A percentile compares a stretch with the other conserved stretches of the same genome.
Conservation (phyloP, 768 basidiomycete species). For the Rossbeevera mucosa region DNA sequence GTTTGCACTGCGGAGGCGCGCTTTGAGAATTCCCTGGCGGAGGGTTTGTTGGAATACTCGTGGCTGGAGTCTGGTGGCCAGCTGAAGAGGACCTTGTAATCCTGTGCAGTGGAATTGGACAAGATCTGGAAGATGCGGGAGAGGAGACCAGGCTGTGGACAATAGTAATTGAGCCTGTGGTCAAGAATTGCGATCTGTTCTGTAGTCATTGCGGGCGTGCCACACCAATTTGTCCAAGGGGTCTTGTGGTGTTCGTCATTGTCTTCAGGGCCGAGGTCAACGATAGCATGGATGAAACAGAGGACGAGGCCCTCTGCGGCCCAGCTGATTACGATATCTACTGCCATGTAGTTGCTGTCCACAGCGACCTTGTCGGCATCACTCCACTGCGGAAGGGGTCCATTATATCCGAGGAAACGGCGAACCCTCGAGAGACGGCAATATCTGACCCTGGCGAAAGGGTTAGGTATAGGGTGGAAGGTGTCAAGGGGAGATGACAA, state of each 20-base stretch:
- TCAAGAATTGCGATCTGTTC: conserved; percentile 59
- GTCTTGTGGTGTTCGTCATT: conserved; percentile 74
- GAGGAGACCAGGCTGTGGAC: conserved; percentile 48
- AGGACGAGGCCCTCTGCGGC: conserved; percentile 82
- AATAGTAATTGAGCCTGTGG: conserved; percentile 50
- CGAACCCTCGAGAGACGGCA: conserved; percentile 73
- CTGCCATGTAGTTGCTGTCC: conserved; percentile 76
- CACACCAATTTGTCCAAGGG: conserved; percentile 86
- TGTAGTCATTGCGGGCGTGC: conserved; percentile 58
- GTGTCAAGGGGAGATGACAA: conserved; percentile 14
- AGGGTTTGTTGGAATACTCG: conserved; percentile 38
- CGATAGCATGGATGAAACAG: conserved; percentile 83
- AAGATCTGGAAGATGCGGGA: conserved; percentile 78
- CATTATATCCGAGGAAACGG: conserved; percentile 63
- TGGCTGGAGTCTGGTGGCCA: conserved; percentile 67
- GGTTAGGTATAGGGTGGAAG: conserved; percentile 18
- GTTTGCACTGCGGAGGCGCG: conserved; percentile 64
- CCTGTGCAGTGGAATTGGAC: conserved; percentile 44
- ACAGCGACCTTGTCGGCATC: conserved; percentile 65
- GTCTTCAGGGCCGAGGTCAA: conserved; percentile 64
- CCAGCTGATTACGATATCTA: conserved; percentile 88
- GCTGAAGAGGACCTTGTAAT: conserved; percentile 57
- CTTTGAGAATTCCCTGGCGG: conserved; percentile 45
- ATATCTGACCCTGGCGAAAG: conserved; percentile 61
- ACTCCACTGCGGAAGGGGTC: conserved; percentile 49